phyloP scores from a whole-genome alignment of 306 rosid species.

The Acacia acuminata region DNA sequence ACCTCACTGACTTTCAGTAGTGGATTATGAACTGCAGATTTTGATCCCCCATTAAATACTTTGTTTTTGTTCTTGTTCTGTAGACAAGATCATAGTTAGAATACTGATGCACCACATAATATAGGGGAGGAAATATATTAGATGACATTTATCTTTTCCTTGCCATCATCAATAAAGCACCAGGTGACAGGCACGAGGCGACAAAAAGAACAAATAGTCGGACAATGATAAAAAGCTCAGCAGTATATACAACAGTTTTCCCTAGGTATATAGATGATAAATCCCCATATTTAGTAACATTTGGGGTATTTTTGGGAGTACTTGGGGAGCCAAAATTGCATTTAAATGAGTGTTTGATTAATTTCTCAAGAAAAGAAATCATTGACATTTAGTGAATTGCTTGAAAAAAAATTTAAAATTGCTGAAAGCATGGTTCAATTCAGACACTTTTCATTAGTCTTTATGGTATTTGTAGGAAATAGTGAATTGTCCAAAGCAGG shows the following conservation, averaged over 20 bases:
- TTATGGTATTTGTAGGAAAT: not conserved
- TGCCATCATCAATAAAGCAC: not conserved
- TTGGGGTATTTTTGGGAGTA: not conserved
- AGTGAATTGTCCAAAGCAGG: not conserved
- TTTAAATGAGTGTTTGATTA: not conserved
- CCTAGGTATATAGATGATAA: not conserved
- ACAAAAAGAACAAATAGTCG: not conserved
- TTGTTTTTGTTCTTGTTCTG: slow-evolving; percentile 57
- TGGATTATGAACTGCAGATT: slow-evolving; percentile 38
- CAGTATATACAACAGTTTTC: not conserved
- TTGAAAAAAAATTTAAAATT: not conserved
- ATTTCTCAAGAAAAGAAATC: not conserved
- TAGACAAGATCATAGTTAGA: slow-evolving; percentile 39
- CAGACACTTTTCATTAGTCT: not conserved
- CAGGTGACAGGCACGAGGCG: not conserved
- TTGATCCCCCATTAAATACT: slow-evolving; percentile 49
- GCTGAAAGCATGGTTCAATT: not conserved
- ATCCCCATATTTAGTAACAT: not conserved
- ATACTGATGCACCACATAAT: not conserved
- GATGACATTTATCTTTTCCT: slow-evolving; percentile 12
- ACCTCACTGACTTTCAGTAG: slow-evolving; percentile 67
- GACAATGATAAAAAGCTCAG: not conserved
- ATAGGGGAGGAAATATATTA: not conserved
- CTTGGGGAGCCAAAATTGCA: not conserved
- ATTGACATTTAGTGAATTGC: not conserved